Percentiles rank a stretch among this genome's conserved stretches.
Conservation (phyloP, 169 alveolate genomes). For the Cryptosporidium ryanae region DNA sequence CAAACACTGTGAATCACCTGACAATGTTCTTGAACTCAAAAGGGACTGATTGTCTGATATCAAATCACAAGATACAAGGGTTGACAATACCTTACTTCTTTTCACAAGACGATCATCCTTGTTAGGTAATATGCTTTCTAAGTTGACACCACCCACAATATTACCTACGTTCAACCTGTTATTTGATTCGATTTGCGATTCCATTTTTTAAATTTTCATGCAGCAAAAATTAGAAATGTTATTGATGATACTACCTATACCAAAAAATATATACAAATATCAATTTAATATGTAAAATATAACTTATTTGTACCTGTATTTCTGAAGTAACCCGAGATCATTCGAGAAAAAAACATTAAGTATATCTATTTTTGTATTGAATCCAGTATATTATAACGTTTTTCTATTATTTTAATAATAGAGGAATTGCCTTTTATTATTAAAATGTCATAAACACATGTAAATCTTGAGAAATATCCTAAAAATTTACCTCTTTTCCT, state of each 20-base stretch:
- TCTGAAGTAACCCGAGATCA: conserved; percentile 8
- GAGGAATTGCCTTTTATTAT: too few relatives aligned
- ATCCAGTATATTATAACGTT: too few relatives aligned
- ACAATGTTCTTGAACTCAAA: conserved; percentile 47
- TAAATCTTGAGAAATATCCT: too few relatives aligned
- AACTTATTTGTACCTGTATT: conserved; percentile 37
- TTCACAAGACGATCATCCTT: conserved; percentile 53
- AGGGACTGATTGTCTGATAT: conserved; percentile 63
- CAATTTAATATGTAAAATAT: not conserved
- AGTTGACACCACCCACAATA: conserved; percentile 2
- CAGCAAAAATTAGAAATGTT: not conserved
- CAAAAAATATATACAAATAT: conserved; percentile 3
- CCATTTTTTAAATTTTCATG: conserved; percentile 8
- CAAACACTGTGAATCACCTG: conserved; percentile 64
- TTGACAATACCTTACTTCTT: conserved; percentile 32
- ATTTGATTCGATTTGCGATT: conserved; percentile 57
- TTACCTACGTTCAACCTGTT: conserved; percentile 5
- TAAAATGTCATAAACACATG: too few relatives aligned
- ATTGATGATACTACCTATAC: not conserved
- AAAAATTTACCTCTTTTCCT: not conserved
- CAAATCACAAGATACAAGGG: conserved; percentile 34
- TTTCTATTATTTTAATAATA: too few relatives aligned
- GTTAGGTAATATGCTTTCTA: conserved; percentile 26
- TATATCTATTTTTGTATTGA: too few relatives aligned
- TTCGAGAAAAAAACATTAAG: too few relatives aligned